These are phyloP conservation scores for Trypanosoma theileri DNA, from an alignment of 208 protist species.

Conservation along the genomic window DNA sequence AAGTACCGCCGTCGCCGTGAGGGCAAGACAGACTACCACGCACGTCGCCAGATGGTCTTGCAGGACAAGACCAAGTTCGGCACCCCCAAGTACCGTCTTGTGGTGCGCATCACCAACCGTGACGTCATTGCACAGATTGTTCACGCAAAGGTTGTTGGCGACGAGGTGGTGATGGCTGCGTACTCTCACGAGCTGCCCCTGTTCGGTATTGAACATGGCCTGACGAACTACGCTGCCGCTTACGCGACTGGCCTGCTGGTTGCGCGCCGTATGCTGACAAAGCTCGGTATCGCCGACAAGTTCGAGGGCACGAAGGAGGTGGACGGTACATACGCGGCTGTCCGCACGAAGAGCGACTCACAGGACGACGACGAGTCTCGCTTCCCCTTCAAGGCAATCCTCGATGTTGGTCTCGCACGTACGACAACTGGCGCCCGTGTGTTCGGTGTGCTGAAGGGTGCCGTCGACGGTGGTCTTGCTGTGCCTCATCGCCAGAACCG, in stretches of 20 bases:
- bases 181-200: constrained; percentile 97
- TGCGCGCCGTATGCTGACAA: constrained; percentile 95
- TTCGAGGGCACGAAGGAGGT: constrained; percentile 94
- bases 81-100: constrained; percentile 98
- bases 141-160: constrained; percentile 95
- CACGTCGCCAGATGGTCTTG: constrained; percentile 93
- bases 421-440: constrained; percentile 96
- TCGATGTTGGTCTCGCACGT: constrained; percentile 97
- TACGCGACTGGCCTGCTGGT: constrained; percentile 98
- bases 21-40: constrained; percentile 99
- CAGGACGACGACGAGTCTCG: constrained; percentile 81
- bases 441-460: constrained; percentile 95
- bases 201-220: constrained; percentile 96
- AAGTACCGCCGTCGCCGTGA: constrained; percentile 97
- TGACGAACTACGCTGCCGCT: constrained; percentile 98
- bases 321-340: constrained; percentile 82
- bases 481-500: constrained; percentile 97
- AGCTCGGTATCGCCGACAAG: constrained; percentile 92
- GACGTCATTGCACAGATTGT: constrained; percentile 98
- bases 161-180: constrained; percentile 93
- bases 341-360: constrained; percentile 75
- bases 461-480: constrained; percentile 97
- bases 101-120: constrained; percentile 97
- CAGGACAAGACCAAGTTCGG: constrained; percentile 99
- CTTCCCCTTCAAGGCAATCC: constrained; percentile 96